Evolutionary conservation across 495 filamentous ascomycete species (phyloP).

Genomic region (Amphirosellinia nigrospora): DNA sequence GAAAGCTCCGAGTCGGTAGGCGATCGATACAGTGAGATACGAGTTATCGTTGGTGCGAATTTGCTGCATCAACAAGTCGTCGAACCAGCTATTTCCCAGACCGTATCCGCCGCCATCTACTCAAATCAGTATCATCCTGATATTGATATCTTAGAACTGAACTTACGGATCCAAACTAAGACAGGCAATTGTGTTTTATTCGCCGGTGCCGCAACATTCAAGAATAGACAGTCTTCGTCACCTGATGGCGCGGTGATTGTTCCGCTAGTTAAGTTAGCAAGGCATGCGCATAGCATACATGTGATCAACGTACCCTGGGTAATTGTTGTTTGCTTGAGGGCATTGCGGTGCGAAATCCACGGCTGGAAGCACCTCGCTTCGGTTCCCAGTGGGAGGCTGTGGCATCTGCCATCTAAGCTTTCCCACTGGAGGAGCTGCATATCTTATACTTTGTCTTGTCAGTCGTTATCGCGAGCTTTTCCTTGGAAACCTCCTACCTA

Average conservation of each 20-base stretch:
- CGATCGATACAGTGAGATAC: slow-evolving; percentile 54
- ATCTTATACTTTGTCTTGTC: slow-evolving; percentile 38
- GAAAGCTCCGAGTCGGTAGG: slow-evolving; percentile 64
- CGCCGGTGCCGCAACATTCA: slow-evolving; percentile 49
- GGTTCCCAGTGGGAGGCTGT: slow-evolving; percentile 32
- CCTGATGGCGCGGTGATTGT: slow-evolving; percentile 21
- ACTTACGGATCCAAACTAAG: slow-evolving; percentile 51
- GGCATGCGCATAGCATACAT: neutral
- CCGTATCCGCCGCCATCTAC: slow-evolving; percentile 57
- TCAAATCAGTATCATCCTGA: slow-evolving; percentile 12
- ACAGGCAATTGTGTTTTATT: slow-evolving; percentile 45
- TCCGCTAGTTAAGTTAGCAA: slow-evolving; percentile 23
- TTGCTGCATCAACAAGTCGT: slow-evolving; percentile 42
- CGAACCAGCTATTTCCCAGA: slow-evolving; percentile 41
- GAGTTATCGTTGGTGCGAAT: slow-evolving; percentile 55
- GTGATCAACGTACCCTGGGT: slow-evolving; percentile 23
- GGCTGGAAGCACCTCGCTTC: slow-evolving; percentile 34
- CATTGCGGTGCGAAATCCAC: slow-evolving; percentile 33
- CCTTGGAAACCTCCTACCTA: slow-evolving; percentile 1
- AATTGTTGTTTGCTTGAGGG: slow-evolving; percentile 27
- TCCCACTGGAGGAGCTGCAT: slow-evolving; percentile 41
- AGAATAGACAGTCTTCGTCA: slow-evolving; percentile 51
- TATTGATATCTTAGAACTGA: neutral
- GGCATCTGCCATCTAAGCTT: slow-evolving; percentile 43
- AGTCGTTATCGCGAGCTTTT: neutral